Evolutionary conservation across 2,329 filamentous ascomycete genomes (phyloP).

Genomic region (Sarocladiaceae sp.): DNA sequence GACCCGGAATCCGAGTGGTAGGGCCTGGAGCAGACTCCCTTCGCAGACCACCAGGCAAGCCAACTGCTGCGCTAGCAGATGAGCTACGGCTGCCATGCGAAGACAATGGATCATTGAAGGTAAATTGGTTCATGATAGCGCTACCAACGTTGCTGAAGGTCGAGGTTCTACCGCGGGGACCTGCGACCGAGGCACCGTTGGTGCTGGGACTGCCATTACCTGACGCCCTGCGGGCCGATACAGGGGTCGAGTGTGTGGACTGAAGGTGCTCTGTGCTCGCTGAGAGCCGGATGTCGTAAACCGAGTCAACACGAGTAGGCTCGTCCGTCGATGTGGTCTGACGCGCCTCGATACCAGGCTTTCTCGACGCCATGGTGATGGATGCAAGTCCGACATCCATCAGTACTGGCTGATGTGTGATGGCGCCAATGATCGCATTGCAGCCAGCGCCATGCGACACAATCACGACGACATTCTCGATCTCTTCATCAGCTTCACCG

Average conservation of each 20-base stretch:
- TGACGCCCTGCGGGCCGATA: conserved; percentile 28
- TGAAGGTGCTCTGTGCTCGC: conserved; percentile 72
- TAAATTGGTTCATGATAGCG: conserved; percentile 30
- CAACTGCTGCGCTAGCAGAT: conserved; percentile 35
- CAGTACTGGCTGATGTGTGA: conserved; percentile 87
- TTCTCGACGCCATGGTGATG: conserved; percentile 78
- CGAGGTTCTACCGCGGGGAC: conserved; percentile 31
- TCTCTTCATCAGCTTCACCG: conserved; percentile 62
- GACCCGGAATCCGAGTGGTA: background rate
- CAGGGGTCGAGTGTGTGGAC: conserved; percentile 30
- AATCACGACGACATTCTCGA: conserved; percentile 76
- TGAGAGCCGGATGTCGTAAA: conserved; percentile 72
- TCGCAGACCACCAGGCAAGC: background rate
- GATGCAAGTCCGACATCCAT: conserved; percentile 89
- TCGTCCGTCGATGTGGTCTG: background rate
- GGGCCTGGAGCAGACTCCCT: conserved; percentile 17
- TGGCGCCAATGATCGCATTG: conserved; percentile 88
- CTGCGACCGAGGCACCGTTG: conserved; percentile 13
- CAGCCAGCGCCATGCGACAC: conserved; percentile 95
- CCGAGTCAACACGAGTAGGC: conserved; percentile 46
- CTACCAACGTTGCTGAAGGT: conserved; percentile 19
- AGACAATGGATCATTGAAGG: conserved; percentile 38
- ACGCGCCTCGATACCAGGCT: conserved; percentile 34
- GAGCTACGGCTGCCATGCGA: conserved; percentile 37
- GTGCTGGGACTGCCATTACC: conserved; percentile 22